Conservation (phyloP, 2,329 filamentous ascomycete genomes). For the Pestalotiopsis sp. region DNA sequence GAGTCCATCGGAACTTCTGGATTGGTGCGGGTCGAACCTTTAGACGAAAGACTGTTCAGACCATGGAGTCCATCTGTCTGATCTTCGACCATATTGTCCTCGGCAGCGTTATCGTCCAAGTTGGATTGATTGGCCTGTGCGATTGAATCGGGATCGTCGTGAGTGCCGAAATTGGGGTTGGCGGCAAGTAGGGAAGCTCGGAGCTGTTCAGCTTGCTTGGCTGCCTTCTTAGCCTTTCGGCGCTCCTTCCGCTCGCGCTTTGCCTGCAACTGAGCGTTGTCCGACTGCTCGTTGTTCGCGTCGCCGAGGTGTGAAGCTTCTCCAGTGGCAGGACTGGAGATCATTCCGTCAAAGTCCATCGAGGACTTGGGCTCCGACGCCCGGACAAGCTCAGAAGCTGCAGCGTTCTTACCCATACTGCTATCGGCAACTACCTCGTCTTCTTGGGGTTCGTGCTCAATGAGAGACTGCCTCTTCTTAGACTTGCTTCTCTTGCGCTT, state of each 20-base stretch:
- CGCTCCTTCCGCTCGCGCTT: conserved; percentile 32
- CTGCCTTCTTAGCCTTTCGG: conserved; percentile 48
- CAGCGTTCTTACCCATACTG: background rate
- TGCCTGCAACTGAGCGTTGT: conserved; percentile 4
- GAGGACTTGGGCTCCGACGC: conserved; percentile 8
- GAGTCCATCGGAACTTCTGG: background rate
- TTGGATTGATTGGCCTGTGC: conserved; percentile 6
- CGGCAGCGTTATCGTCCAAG: conserved; percentile 10
- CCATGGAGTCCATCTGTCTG: background rate
- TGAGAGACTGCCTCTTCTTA: background rate
- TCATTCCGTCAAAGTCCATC: background rate
- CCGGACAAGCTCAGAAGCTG: background rate
- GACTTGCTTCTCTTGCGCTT: background rate
- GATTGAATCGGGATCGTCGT: background rate
- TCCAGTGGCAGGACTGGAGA: background rate
- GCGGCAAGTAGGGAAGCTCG: background rate
- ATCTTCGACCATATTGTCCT: conserved; percentile 11
- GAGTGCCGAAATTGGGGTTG: conserved; percentile 12
- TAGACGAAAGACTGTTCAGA: background rate
- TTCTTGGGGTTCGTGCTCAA: background rate
- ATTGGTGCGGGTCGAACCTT: background rate
- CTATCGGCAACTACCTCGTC: background rate
- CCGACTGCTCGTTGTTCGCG: conserved; percentile 8
- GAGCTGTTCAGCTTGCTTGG: conserved; percentile 4
- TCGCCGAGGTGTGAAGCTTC: background rate